A percentile compares a stretch with the other conserved stretches of the same genome.
Evolutionary conservation across 2,329 filamentous ascomycete genomes (phyloP).

Genomic region (Aspergillus quadrilineatus): DNA sequence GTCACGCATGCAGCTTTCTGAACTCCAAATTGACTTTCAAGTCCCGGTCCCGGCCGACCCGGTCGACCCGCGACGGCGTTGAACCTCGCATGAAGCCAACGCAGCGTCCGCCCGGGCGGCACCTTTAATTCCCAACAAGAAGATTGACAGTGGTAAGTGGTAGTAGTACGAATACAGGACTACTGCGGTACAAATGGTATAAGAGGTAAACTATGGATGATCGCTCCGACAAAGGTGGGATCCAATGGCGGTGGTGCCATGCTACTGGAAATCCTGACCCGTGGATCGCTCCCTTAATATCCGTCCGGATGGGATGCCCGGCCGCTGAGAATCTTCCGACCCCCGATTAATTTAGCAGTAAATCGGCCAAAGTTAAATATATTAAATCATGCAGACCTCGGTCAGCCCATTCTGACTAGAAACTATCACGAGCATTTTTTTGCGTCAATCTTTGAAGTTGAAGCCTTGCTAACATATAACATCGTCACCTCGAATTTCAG

Average conservation of each 20-base stretch:
- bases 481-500: too few relatives aligned
- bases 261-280: constrained; percentile 27
- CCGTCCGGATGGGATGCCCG: constrained; percentile 16
- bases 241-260: constrained; percentile 32
- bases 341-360: constrained; percentile 5
- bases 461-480: too few relatives aligned
- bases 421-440: neutral
- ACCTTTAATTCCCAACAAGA: neutral
- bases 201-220: constrained; percentile 17
- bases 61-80: neutral
- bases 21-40: neutral
- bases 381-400: constrained; percentile 5
- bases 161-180: neutral
- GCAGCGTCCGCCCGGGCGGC: neutral
- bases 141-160: constrained; percentile 5
- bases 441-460: neutral
- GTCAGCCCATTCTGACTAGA: neutral
- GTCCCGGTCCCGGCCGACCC: neutral
- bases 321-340: neutral
- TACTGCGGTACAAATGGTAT: neutral
- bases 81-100: neutral
- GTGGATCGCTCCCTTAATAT: constrained; percentile 18
- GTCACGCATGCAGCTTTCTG: neutral
- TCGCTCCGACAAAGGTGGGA: constrained; percentile 21
- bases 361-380: constrained; percentile 13